Conservation (phyloP, 345 rosid species). For the Crucihimalaya himalaica region DNA sequence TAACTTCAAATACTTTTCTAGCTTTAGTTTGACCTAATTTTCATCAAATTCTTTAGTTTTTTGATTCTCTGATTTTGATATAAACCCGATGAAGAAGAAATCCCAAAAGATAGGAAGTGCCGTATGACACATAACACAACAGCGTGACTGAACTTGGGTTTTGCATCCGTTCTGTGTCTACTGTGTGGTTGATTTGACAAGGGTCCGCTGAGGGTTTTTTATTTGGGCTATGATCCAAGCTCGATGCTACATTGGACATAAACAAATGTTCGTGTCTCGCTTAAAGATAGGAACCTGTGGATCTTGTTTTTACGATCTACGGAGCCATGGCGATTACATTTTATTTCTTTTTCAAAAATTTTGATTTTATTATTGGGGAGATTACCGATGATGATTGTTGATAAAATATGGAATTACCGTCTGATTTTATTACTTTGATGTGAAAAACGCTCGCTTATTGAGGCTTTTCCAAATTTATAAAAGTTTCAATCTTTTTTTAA, state of each 20-base stretch:
- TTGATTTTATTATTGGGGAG: background rate
- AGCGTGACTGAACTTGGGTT: conserved; percentile 30
- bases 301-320: conserved; percentile 37
- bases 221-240: conserved; percentile 36
- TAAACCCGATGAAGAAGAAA: conserved; percentile 52
- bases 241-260: conserved; percentile 63
- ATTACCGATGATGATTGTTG: conserved; percentile 16
- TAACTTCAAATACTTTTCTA: background rate
- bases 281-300: conserved; percentile 66
- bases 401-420: conserved; percentile 79
- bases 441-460: conserved; percentile 34
- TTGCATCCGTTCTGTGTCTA: conserved; percentile 33
- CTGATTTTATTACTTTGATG: conserved; percentile 51
- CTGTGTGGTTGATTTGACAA: conserved; percentile 48
- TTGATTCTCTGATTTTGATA: background rate
- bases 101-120: conserved; percentile 69
- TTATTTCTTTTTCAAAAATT: background rate
- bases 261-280: conserved; percentile 50
- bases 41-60: background rate
- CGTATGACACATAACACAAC: conserved; percentile 60
- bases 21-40: background rate
- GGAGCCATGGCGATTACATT: conserved; percentile 45
- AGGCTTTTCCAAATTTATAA: background rate
- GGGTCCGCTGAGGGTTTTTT: conserved; percentile 42
- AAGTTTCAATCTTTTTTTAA: background rate